Base-by-base conservation (phyloP, 2,329 filamentous ascomycete genomes). In the Lecanicillium sp. region DNA sequence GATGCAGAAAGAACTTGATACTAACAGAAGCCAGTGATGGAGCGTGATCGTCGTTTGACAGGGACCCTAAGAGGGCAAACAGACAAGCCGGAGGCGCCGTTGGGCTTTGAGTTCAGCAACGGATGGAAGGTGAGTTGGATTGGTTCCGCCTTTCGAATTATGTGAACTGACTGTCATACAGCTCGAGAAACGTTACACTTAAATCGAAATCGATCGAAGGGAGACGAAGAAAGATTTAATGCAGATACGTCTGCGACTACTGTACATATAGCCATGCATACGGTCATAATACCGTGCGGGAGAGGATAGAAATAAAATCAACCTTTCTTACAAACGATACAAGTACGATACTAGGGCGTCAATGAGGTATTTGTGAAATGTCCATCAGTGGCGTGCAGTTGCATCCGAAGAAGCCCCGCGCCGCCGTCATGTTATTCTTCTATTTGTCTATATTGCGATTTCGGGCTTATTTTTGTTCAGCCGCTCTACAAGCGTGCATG, bases 401-500 rank as follows among this genome's bases (percentile, higher is more conserved):
- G n/a, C n/a, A n/a, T n/a, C n/a, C n/a, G n/a, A n/a, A n/a, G n/a
- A n/a, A n/a, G n/a, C n/a, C n/a, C n/a, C n/a, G n/a, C n/a, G n/a
- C n/a, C n/a, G n/a, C n/a, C n/a, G n/a, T n/a, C n/a, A n/a, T n/a
- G n/a, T n/a, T n/a, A n/a, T n/a, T n/a, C n/a, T n/a, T n/a, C n/a
- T n/a, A n/a, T n/a, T 14, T 20, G n/a, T 52, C 56, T 61, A 75
- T 63, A 77, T 69, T 51, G 65, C 57, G 45, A 81, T 75, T 49
- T 77, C 68, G 42, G 74, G 64, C 43, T 77, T 66, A 48, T 81
- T 81, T 62, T 92, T 96, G 57, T 98, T 98, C 34, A 98, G 61
- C 0, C 84, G 87, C 51, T 97, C 89, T 3, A 98, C 73, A 32
- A 98, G 67, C 45, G 81, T 83, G 58, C 92, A 98, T 1, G 92